Evolutionary conservation across 345 rosid genomes (phyloP).

Genomic region (Populus euphratica): DNA sequence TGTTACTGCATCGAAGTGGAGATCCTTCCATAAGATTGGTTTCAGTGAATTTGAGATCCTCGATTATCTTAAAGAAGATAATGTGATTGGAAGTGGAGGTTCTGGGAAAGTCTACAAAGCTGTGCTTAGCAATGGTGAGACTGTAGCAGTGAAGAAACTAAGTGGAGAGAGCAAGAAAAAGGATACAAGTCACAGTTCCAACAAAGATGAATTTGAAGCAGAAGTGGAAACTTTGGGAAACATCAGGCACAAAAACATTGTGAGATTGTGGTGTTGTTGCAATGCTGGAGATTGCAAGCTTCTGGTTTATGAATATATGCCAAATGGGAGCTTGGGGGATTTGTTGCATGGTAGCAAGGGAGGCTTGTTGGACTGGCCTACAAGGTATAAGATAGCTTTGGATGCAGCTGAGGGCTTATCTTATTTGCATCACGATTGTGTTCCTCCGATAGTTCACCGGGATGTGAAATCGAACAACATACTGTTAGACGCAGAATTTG

Average conservation of each 20-base stretch:
- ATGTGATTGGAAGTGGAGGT: constrained; percentile 75
- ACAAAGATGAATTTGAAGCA: constrained; percentile 52
- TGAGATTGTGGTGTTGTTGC: constrained; percentile 83
- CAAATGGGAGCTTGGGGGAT: constrained; percentile 85
- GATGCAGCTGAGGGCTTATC: constrained; percentile 86
- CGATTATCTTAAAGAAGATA: constrained; percentile 56
- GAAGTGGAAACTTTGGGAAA: constrained; percentile 85
- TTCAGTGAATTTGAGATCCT: constrained; percentile 66
- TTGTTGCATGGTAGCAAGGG: constrained; percentile 54
- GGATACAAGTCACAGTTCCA: constrained; percentile 23
- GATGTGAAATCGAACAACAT: constrained; percentile 91
- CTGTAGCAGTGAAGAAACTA: constrained; percentile 85
- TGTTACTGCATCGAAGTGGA: constrained; percentile 57
- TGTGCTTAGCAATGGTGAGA: constrained; percentile 57
- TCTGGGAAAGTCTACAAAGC: constrained; percentile 85
- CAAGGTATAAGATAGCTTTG: constrained; percentile 66
- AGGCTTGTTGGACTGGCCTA: constrained; percentile 59
- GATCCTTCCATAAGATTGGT: constrained; percentile 76
- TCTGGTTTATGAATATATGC: constrained; percentile 89
- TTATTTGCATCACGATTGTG: constrained; percentile 88
- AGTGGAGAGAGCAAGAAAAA: constrained; percentile 36
- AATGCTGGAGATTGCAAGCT: constrained; percentile 55
- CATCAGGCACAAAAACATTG: constrained; percentile 86
- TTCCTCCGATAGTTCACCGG: constrained; percentile 88
- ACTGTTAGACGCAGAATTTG: constrained; percentile 60